Evolutionary conservation across 2,329 filamentous ascomycete species (phyloP), one percentile per base, ranked within the genome.

Genomic region (Colletotrichum phormii): DNA sequence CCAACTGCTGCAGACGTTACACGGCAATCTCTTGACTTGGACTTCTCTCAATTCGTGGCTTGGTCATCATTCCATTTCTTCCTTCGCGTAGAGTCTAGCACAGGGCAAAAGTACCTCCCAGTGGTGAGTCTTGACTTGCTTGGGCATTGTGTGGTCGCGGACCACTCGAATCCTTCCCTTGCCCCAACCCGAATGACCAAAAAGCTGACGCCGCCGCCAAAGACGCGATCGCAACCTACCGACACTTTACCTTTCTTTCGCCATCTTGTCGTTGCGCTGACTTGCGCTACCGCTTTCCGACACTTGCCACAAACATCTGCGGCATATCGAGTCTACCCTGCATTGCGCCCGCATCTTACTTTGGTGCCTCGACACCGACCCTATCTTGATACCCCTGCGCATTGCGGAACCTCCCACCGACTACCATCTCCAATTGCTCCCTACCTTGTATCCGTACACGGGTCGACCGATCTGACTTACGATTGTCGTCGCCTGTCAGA

Each of bases 41-140:
- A 64, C 33, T 22, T 55, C 49, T 55, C 35, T 42, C 35, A 70
- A 64, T n/a, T 33, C 46, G 70, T 42, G 66, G 55, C 42, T 57
- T 60, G 66, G 60, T 70, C 46, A 58, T 35, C 26, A 18, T 64
- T 59, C 65, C 59, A 42, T 29, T 59, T 15, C 37, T 65, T 71
- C 46, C 60, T 72, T 61, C 54, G 26, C 60, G 61, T 49, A 26
- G 54, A 61, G 22, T 42, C 55, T 54, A 62, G 57, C 67, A 51
- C 58, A 8, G 51, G 55, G 60, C 55, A 59, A 60, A 64, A 68
- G 54, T 49, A 70, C 65, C 59, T 55, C 37, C 60, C 57, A 33
- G 61, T 57, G 61, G 66, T 71, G 71, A 71, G 71, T 73, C 53
- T 54, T 64, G 66, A 65, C 55, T 71, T 69, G 49, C 35, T 61